A percentile compares a stretch with the other conserved stretches of the same genome.
phyloP scores from a whole-genome alignment of 2,329 filamentous ascomycete species.

The Calonectria multiphialidica region DNA sequence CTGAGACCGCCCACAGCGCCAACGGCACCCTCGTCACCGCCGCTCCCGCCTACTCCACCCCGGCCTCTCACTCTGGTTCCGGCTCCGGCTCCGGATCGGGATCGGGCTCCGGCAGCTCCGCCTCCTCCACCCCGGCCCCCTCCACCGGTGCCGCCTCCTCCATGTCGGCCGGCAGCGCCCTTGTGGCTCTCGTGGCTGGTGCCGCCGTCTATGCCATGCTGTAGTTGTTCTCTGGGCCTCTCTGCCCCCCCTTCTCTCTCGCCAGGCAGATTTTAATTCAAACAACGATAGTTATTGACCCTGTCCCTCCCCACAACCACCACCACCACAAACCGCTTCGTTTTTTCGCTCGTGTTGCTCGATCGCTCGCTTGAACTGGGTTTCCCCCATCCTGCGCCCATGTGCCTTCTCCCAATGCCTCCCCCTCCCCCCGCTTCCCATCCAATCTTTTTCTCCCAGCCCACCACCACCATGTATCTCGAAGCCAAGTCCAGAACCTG shows the following conservation, averaged over 20 bases:
- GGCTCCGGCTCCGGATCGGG: conserved; percentile 33
- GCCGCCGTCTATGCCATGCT: conserved; percentile 45
- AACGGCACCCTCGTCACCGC: conserved; percentile 21
- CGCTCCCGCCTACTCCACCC: conserved; percentile 23
- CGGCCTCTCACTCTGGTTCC: conserved; percentile 22
- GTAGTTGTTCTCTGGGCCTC: conserved; percentile 21
- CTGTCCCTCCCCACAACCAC: too few species aligned
- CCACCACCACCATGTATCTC: not conserved
- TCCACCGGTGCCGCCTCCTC: conserved; percentile 39
- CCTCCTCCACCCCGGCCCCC: conserved; percentile 30
- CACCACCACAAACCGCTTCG: too few species aligned
- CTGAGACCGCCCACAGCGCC: not conserved
- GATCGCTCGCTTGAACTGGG: not conserved
- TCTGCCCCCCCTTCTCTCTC: too few species aligned
- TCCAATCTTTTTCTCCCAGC: not conserved
- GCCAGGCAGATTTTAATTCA: not conserved
- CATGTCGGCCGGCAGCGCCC: conserved; percentile 40
- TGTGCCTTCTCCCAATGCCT: not conserved
- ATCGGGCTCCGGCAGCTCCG: conserved; percentile 19
- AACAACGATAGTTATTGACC: not conserved
- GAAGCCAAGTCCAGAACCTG: not conserved
- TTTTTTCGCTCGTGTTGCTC: not conserved
- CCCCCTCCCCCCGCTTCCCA: too few species aligned
- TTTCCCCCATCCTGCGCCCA: not conserved
- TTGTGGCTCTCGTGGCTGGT: conserved; percentile 44